Evolutionary conservation across 2,329 filamentous ascomycete species (phyloP).

Genomic region (Emmonsiellopsis sp.): DNA sequence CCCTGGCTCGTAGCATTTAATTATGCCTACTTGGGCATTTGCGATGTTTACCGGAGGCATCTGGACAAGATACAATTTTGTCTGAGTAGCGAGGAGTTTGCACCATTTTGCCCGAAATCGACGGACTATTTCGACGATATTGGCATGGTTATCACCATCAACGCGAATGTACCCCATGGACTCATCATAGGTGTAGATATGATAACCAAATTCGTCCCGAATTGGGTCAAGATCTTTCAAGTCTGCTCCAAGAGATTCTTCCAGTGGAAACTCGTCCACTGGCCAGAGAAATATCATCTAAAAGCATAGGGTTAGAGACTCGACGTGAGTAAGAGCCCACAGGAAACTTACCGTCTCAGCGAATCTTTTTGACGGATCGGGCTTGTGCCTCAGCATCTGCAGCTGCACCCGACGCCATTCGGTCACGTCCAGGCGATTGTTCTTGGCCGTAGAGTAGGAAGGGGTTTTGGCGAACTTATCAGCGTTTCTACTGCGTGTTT

Average conservation of each 20-base stretch:
- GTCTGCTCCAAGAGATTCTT: slow-evolving; percentile 31
- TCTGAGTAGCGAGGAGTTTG: slow-evolving; percentile 19
- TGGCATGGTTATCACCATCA: slow-evolving; percentile 22
- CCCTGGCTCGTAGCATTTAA: slow-evolving; percentile 9
- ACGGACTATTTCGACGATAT: slow-evolving; percentile 27
- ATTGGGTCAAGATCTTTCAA: slow-evolving; percentile 38
- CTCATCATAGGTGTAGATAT: slow-evolving; percentile 29
- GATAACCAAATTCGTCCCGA: slow-evolving; percentile 29
- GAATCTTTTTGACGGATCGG: slow-evolving; percentile 14
- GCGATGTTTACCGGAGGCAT: slow-evolving; percentile 15
- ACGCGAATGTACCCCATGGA: slow-evolving; percentile 21
- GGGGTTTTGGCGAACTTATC: slow-evolving; percentile 18
- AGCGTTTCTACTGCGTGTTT: slow-evolving; percentile 10
- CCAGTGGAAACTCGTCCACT: slow-evolving; percentile 29
- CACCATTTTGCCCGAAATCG: slow-evolving; percentile 20
- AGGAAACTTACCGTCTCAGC: slow-evolving; percentile 17
- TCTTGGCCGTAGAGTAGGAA: slow-evolving; percentile 17
- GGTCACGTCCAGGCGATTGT: slow-evolving; percentile 14
- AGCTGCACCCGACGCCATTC: slow-evolving; percentile 17
- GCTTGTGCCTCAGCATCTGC: slow-evolving; percentile 18
- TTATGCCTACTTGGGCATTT: slow-evolving; percentile 18
- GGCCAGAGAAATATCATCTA: slow-evolving; percentile 39
- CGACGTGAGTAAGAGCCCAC: slow-evolving; percentile 1
- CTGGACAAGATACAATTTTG: slow-evolving; percentile 26
- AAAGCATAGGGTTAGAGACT: not conserved